A percentile compares a stretch with the other conserved stretches of the same genome.
Conservation (phyloP, 2,329 filamentous ascomycete genomes). For the Trichothecium roseum region DNA sequence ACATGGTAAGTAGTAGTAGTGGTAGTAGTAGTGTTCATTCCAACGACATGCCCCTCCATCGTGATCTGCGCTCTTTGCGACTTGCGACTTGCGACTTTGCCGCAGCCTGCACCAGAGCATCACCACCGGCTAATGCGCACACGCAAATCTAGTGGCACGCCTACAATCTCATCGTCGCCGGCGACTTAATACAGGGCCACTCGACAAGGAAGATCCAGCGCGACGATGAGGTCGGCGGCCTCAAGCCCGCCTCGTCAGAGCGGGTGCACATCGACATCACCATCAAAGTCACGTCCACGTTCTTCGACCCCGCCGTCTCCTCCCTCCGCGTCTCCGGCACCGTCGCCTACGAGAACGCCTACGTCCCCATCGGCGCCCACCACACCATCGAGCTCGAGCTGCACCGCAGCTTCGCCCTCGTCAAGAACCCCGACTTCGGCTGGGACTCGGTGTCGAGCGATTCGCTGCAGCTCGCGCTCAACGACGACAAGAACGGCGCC, state of each 20-base stretch:
- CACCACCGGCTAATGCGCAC: background rate
- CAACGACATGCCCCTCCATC: slow-evolving; percentile 6
- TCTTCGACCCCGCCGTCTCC: slow-evolving; percentile 46
- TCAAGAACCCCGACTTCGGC: slow-evolving; percentile 67
- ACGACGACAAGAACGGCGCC: slow-evolving; percentile 69
- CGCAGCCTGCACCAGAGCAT: slow-evolving; percentile 1
- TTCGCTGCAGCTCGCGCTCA: slow-evolving; percentile 67
- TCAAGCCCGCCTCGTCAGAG: slow-evolving; percentile 17
- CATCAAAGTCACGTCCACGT: slow-evolving; percentile 44
- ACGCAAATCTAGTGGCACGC: slow-evolving; percentile 39
- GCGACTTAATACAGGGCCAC: slow-evolving; percentile 43
- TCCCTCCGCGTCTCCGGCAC: slow-evolving; percentile 46
- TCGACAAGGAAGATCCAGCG: slow-evolving; percentile 44
- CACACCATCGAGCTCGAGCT: slow-evolving; percentile 72
- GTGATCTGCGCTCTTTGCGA: slow-evolving; percentile 1
- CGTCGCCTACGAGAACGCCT: slow-evolving; percentile 41
- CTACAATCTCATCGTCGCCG: slow-evolving; percentile 47
- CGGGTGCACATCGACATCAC: slow-evolving; percentile 48
- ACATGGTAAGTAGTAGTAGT: slow-evolving; percentile 38
- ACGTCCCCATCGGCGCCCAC: slow-evolving; percentile 43
- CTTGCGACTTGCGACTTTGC: background rate
- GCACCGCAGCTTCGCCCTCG: slow-evolving; percentile 75
- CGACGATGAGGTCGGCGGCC: slow-evolving; percentile 7
- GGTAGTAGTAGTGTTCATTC: no score
- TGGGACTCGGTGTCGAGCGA: slow-evolving; percentile 87